Evolutionary conservation across 768 basidiomycete species (phyloP).

Genomic region (Phanerochaete carnosa): DNA sequence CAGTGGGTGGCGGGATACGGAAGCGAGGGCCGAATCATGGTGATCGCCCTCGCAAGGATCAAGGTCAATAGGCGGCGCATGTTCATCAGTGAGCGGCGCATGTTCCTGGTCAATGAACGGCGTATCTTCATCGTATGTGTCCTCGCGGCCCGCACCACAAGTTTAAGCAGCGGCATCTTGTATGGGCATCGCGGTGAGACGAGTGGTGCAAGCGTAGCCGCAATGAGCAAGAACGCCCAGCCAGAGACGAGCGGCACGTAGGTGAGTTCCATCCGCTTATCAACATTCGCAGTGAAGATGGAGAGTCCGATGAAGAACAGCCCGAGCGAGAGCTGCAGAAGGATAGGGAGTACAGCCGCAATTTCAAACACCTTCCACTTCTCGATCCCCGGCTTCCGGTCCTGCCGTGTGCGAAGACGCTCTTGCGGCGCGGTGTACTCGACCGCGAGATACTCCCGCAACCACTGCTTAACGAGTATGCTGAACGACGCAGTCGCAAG

Average conservation of each 20-base stretch:
- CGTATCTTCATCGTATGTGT: too few relatives aligned
- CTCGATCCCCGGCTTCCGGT: slow-evolving; percentile 2
- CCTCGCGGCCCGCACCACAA: not conserved
- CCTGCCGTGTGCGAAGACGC: not conserved
- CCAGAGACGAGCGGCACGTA: not conserved
- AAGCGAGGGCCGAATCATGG: not conserved
- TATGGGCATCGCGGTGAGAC: not conserved
- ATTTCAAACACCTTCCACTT: slow-evolving; percentile 11
- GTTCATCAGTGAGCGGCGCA: too few relatives aligned
- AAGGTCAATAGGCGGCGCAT: not conserved
- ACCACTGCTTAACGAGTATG: slow-evolving; percentile 11
- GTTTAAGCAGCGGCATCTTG: not conserved
- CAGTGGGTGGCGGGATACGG: not conserved
- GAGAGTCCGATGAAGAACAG: slow-evolving; percentile 1
- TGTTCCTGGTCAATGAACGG: not conserved
- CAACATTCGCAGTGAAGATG: not conserved
- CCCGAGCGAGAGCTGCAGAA: slow-evolving; percentile 8
- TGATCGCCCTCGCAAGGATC: not conserved
- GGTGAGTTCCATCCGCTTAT: not conserved
- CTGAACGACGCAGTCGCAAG: slow-evolving; percentile 6
- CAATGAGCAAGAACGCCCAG: not conserved
- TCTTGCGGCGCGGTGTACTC: not conserved
- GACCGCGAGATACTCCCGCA: not conserved
- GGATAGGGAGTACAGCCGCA: slow-evolving; percentile 6
- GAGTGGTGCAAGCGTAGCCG: not conserved